Evolutionary conservation across 768 basidiomycete species (phyloP).

Genomic region (Boletus sensibilis): DNA sequence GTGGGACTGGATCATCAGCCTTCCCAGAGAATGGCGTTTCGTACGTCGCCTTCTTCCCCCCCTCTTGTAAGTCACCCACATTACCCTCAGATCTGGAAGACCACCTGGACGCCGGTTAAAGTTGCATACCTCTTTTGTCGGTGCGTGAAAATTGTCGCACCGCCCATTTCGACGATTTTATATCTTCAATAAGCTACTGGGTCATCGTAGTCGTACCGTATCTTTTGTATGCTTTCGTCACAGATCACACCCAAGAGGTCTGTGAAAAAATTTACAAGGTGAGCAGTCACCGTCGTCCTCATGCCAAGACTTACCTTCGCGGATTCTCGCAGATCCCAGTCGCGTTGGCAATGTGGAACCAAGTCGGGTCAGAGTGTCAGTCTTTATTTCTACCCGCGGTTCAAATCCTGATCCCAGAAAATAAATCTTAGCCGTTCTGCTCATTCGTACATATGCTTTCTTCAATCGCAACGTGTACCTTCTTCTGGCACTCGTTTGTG

Average conservation of each 20-base stretch:
- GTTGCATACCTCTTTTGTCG: conserved; percentile 81
- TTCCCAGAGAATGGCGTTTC: conserved; percentile 76
- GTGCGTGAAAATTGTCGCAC: conserved; percentile 41
- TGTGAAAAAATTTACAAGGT: conserved; percentile 75
- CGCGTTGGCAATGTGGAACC: conserved; percentile 83
- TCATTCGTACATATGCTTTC: conserved; percentile 84
- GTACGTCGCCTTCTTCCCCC: conserved; percentile 39
- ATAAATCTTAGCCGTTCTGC: conserved; percentile 56
- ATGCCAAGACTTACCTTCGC: not conserved
- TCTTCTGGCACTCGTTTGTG: conserved; percentile 59
- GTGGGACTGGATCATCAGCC: conserved; percentile 83
- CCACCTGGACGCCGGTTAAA: conserved; percentile 82
- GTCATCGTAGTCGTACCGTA: conserved; percentile 79
- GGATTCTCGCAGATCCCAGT: conserved; percentile 62
- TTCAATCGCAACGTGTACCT: conserved; percentile 76
- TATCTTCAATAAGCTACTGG: conserved; percentile 59
- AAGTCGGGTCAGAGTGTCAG: conserved; percentile 77
- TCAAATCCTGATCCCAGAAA: conserved; percentile 6
- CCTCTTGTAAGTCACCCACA: not conserved
- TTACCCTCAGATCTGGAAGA: conserved; percentile 68
- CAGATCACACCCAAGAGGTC: conserved; percentile 59
- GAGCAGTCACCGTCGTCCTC: conserved; percentile 8
- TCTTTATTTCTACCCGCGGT: conserved; percentile 1
- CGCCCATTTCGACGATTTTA: conserved; percentile 3
- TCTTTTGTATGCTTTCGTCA: conserved; percentile 72